Evolutionary conservation across 2,329 filamentous ascomycete species (phyloP).

Genomic region (Calonectria honghensis): DNA sequence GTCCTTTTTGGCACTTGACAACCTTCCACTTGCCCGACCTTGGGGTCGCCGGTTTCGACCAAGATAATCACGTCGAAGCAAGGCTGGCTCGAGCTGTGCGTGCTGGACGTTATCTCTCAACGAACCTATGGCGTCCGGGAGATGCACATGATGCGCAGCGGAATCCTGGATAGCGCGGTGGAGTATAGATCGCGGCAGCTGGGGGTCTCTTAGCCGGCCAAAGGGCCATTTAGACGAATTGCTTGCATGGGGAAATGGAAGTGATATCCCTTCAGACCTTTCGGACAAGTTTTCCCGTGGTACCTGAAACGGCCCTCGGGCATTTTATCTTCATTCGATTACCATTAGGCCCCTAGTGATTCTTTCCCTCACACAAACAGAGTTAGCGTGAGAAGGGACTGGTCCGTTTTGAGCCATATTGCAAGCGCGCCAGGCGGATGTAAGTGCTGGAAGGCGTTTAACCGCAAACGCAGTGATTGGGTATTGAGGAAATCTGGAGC

Average conservation of each 20-base stretch:
- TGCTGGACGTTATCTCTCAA: background rate
- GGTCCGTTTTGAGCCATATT: background rate
- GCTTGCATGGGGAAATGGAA: background rate
- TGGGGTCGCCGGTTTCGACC: background rate
- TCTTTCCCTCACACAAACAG: conserved; percentile 8
- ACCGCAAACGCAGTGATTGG: conserved; percentile 9
- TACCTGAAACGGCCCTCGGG: conserved; percentile 30
- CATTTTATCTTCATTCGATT: background rate
- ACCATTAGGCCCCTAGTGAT: background rate
- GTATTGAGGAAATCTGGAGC: background rate
- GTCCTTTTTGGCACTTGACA: conserved; percentile 8
- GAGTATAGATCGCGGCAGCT: background rate
- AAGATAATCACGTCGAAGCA: background rate
- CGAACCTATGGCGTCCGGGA: background rate
- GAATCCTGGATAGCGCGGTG: conserved; percentile 2
- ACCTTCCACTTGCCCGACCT: background rate
- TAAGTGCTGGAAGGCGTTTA: background rate
- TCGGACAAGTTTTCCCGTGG: conserved; percentile 1
- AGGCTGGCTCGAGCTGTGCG: background rate
- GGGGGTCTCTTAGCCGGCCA: background rate
- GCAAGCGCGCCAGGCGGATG: background rate
- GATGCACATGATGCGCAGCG: conserved; percentile 9
- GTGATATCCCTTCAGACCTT: background rate
- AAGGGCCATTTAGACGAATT: background rate
- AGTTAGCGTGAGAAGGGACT: conserved; percentile 15